Percentiles rank a stretch among this genome's conserved stretches.
These are phyloP conservation scores for Plasmodium coatneyi DNA, from an alignment of 169 alveolate genomes.

Conservation along the genomic window DNA sequence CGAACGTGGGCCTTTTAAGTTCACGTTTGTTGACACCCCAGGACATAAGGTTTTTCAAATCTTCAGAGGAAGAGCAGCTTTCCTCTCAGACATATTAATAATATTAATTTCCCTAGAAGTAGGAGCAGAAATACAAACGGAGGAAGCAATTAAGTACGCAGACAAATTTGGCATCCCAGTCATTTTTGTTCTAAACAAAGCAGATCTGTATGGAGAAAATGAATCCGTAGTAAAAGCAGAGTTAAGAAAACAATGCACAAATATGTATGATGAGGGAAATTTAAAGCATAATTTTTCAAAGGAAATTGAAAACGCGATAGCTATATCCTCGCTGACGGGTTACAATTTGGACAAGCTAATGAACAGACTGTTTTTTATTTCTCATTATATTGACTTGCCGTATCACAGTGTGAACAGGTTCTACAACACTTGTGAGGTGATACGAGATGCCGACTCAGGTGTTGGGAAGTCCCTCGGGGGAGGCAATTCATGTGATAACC, in stretches of 20 bases:
- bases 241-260: constrained; percentile 72
- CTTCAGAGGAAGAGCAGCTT: constrained; percentile 86
- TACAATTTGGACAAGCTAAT: constrained; percentile 42
- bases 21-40: constrained; percentile 86
- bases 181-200: constrained; percentile 83
- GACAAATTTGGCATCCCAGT: constrained; percentile 84
- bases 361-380: constrained; percentile 39
- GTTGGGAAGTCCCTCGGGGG: neutral
- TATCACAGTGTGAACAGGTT: constrained; percentile 28
- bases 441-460: neutral
- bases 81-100: constrained; percentile 83
- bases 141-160: constrained; percentile 86
- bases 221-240: constrained; percentile 82
- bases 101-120: constrained; percentile 82
- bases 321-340: constrained; percentile 81
- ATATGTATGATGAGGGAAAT: constrained; percentile 77
- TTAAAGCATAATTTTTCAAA: constrained; percentile 68
- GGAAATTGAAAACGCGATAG: constrained; percentile 77
- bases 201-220: constrained; percentile 78
- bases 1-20: constrained; percentile 59
- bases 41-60: constrained; percentile 85
- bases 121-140: constrained; percentile 84
- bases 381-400: constrained; percentile 70
- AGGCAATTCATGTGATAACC: neutral
- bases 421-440: constrained; percentile 5